Evolutionary conservation across 179 eudicot species (phyloP).

Genomic region (Heliamphora pulchella): DNA sequence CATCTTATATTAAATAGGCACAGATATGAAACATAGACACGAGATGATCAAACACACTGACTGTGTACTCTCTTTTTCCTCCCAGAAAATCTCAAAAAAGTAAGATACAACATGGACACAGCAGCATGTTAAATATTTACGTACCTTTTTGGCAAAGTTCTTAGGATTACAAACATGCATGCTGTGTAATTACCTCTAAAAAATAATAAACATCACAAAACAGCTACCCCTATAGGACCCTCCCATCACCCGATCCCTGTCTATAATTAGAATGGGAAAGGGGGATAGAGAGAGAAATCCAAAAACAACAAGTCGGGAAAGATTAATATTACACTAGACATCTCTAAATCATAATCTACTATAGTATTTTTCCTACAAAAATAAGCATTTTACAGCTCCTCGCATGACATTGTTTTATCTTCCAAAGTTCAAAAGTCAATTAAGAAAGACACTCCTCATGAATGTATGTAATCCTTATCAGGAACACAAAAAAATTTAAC

Average conservation of each 20-base stretch:
- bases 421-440: not conserved
- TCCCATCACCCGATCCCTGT: constrained; percentile 5
- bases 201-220: constrained; percentile 9
- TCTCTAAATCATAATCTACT: not conserved
- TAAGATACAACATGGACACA: not conserved
- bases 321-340: not conserved
- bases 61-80: not conserved
- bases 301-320: not conserved
- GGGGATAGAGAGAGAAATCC: not conserved
- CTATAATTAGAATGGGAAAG: not conserved
- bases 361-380: not conserved
- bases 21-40: not conserved
- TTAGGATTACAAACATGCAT: not conserved
- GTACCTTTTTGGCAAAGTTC: too few species aligned
- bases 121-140: not conserved
- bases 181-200: not conserved
- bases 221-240: constrained; percentile 10
- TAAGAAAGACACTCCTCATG: not conserved
- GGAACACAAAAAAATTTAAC: not conserved
- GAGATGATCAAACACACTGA: not conserved
- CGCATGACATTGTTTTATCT: not conserved
- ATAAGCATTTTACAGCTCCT: not conserved
- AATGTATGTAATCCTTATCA: not conserved
- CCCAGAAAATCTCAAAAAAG: not conserved
- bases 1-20: not conserved